Percentiles rank a stretch among this genome's conserved stretches.
Evolutionary conservation across 176 grass and related monocot genomes (phyloP).

Genomic region (Chrysopogon serrulatus): DNA sequence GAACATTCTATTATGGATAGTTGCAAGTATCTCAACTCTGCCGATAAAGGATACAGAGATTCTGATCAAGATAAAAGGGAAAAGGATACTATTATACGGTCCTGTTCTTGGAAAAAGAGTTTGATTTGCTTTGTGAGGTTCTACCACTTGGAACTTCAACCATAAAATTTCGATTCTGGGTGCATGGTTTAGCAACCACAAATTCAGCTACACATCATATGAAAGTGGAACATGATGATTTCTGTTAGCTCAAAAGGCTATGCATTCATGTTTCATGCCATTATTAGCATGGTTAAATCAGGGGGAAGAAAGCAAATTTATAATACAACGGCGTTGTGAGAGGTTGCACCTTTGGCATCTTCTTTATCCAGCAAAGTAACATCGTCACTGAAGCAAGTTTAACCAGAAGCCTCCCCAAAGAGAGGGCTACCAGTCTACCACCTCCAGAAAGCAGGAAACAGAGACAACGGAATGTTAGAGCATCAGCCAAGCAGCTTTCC

Average conservation of each 20-base stretch:
- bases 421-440: neutral
- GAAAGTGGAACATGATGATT: neutral
- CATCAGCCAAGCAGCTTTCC: neutral
- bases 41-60: neutral
- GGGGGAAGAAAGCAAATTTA: neutral
- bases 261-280: constrained; percentile 3
- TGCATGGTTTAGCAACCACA: constrained; percentile 19
- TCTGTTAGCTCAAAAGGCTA: neutral
- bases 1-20: neutral
- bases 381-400: neutral
- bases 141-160: neutral
- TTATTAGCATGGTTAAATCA: neutral
- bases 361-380: constrained; percentile 3
- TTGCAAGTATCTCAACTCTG: neutral
- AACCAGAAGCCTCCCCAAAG: neutral
- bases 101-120: neutral
- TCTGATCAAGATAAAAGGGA: neutral
- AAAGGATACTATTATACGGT: neutral
- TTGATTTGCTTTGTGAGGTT: neutral
- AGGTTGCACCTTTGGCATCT: constrained; percentile 17
- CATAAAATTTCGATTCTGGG: neutral
- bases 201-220: constrained; percentile 2
- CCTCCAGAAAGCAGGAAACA: constrained; percentile 6
- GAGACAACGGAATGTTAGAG: constrained; percentile 4
- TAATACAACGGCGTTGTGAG: neutral